These are phyloP conservation scores for Oxytropis ochrocephala DNA, from an alignment of 306 rosid genomes.

Conservation along the genomic window DNA sequence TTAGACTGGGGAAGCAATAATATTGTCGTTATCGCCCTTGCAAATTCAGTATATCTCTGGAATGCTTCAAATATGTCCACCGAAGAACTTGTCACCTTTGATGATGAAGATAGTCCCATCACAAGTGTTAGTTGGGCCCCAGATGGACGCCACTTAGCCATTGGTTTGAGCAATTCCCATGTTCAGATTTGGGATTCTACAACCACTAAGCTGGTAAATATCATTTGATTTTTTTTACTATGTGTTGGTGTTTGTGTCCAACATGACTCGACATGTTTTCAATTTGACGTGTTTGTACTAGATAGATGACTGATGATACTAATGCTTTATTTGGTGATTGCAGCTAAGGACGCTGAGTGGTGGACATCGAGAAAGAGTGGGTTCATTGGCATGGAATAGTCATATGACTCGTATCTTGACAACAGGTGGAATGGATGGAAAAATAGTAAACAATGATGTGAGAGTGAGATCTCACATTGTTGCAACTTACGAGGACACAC, in stretches of 20 bases:
- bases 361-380: constrained; percentile 48
- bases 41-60: constrained; percentile 52
- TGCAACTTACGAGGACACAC: constrained; percentile 58
- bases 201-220: constrained; percentile 35
- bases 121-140: constrained; percentile 75
- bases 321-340: not conserved
- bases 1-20: constrained; percentile 71
- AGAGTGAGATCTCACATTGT: constrained; percentile 52
- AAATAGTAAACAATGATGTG: constrained; percentile 56
- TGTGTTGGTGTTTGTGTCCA: no score
- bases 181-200: constrained; percentile 71
- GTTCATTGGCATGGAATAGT: constrained; percentile 65
- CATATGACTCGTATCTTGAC: constrained; percentile 65
- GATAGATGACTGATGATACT: not conserved
- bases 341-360: constrained; percentile 60
- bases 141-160: constrained; percentile 58
- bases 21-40: constrained; percentile 61
- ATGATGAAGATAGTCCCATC: constrained; percentile 57
- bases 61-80: constrained; percentile 49
- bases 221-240: not conserved
- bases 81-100: constrained; percentile 47
- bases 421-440: constrained; percentile 65
- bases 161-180: constrained; percentile 57
- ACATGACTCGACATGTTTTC: no score
- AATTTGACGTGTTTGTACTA: no score